A percentile compares a stretch with the other conserved stretches of the same genome.
Conservation (phyloP, 192 early-diverging fungal genomes). For the Chytriomyces confervae region DNA sequence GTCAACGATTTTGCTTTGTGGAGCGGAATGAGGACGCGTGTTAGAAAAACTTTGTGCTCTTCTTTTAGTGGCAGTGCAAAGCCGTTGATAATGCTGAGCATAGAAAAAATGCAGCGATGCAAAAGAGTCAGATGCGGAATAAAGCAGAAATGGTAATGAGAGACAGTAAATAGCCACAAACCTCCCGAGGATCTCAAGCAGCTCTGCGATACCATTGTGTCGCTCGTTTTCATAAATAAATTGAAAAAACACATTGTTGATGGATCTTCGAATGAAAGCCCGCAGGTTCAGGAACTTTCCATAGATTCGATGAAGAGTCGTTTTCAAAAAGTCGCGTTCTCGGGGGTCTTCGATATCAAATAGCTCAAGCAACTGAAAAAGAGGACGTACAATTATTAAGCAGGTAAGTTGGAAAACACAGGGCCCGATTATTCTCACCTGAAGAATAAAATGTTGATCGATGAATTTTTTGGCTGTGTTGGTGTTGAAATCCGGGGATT, state of each 20-base stretch:
- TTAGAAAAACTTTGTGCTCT: conserved; percentile 97
- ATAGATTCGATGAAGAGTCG: conserved; percentile 96
- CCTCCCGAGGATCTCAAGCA: conserved; percentile 98
- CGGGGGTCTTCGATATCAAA: conserved; percentile 99
- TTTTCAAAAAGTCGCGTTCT: conserved; percentile 98
- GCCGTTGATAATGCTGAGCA: conserved; percentile 96
- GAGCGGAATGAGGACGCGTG: conserved; percentile 89
- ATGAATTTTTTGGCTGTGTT: conserved; percentile 96
- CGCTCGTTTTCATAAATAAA: conserved; percentile 97
- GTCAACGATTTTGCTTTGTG: conserved; percentile 95
- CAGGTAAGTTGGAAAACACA: not conserved
- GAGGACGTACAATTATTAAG: not conserved
- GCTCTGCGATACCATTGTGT: conserved; percentile 98
- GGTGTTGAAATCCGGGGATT: conserved; percentile 97
- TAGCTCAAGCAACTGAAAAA: conserved; percentile 85
- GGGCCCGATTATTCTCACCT: conserved; percentile 54
- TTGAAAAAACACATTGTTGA: conserved; percentile 98
- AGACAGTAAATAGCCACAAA: conserved; percentile 40
- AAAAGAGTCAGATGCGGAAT: conserved; percentile 13
- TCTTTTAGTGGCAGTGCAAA: conserved; percentile 98
- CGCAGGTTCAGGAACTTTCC: conserved; percentile 97
- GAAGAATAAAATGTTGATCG: conserved; percentile 91
- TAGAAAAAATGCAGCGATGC: conserved; percentile 23
- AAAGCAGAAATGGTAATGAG: not conserved
- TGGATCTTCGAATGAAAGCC: conserved; percentile 95